A percentile compares a stretch with the other conserved stretches of the same genome.
phyloP scores from a whole-genome alignment of 768 basidiomycete species.

The Leucocoprinus leucothites region DNA sequence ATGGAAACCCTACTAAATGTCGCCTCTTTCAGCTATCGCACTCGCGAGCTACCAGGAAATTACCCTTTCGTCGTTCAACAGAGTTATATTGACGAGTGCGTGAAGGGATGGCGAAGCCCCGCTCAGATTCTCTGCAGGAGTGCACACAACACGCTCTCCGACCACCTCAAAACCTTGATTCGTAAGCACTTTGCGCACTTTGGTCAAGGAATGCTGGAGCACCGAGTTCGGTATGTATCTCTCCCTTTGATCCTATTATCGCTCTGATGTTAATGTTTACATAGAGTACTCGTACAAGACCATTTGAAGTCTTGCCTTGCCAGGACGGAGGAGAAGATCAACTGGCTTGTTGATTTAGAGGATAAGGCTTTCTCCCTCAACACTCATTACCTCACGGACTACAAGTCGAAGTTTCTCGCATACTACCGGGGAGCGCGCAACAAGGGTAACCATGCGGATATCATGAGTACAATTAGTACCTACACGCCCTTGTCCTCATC shows the following conservation, averaged over 20 bases:
- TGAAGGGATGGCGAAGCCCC: slow-evolving; percentile 47
- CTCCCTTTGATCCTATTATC: neutral
- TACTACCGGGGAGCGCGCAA: slow-evolving; percentile 45
- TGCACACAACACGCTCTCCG: slow-evolving; percentile 33
- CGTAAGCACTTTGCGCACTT: slow-evolving; percentile 46
- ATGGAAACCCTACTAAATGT: too few species aligned
- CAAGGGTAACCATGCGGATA: slow-evolving; percentile 19
- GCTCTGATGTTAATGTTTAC: too few species aligned
- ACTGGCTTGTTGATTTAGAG: slow-evolving; percentile 51
- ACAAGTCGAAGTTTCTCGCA: slow-evolving; percentile 35
- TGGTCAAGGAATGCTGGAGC: slow-evolving; percentile 50
- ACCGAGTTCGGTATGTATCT: slow-evolving; percentile 36
- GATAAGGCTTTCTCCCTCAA: slow-evolving; percentile 49
- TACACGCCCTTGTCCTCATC: neutral
- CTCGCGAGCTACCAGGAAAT: slow-evolving; percentile 66
- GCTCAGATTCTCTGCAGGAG: slow-evolving; percentile 42
- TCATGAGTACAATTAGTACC: slow-evolving; percentile 24
- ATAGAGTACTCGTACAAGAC: slow-evolving; percentile 34
- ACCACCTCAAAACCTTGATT: slow-evolving; percentile 41
- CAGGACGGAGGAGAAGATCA: slow-evolving; percentile 35
- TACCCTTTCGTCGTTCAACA: slow-evolving; percentile 63
- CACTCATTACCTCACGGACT: slow-evolving; percentile 47
- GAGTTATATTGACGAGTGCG: slow-evolving; percentile 42
- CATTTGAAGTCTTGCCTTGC: slow-evolving; percentile 45
- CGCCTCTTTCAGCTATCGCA: slow-evolving; percentile 33